Evolutionary conservation across 2,329 filamentous ascomycete genomes (phyloP).

Genomic region (Elsinoe ampelina): DNA sequence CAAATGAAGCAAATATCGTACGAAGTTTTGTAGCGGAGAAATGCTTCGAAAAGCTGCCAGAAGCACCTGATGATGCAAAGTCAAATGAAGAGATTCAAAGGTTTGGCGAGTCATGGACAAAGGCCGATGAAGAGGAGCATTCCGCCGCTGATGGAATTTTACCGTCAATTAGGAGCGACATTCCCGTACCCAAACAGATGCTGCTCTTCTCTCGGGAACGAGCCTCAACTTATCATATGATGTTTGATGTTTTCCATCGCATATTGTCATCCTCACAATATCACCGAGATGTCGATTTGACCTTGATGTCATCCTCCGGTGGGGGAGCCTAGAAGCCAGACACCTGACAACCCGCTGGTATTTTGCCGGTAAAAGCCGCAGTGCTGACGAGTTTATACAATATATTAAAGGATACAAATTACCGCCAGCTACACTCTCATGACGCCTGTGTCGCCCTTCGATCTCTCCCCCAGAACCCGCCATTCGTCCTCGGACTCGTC

Average conservation of each 20-base stretch:
- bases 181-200: background rate
- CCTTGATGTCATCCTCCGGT: too few relatives aligned
- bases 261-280: too few relatives aligned
- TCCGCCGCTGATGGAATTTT: conserved; percentile 7
- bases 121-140: background rate
- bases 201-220: background rate
- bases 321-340: too few relatives aligned
- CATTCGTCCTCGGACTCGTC: background rate
- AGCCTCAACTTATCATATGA: too few relatives aligned
- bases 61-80: background rate
- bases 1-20: background rate
- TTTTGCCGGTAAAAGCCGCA: background rate
- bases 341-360: background rate
- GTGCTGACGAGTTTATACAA: background rate
- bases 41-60: background rate
- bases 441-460: background rate
- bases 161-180: background rate
- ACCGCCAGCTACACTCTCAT: background rate
- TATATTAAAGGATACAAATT: background rate
- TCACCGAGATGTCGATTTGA: too few relatives aligned
- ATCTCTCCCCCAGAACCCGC: background rate
- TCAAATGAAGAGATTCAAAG: background rate
- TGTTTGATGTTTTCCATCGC: too few relatives aligned
- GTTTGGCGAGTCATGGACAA: conserved; percentile 1
- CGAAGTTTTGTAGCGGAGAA: background rate